Conservation (phyloP, 2,329 filamentous ascomycete genomes). For the Thielaviopsis ethacetica region DNA sequence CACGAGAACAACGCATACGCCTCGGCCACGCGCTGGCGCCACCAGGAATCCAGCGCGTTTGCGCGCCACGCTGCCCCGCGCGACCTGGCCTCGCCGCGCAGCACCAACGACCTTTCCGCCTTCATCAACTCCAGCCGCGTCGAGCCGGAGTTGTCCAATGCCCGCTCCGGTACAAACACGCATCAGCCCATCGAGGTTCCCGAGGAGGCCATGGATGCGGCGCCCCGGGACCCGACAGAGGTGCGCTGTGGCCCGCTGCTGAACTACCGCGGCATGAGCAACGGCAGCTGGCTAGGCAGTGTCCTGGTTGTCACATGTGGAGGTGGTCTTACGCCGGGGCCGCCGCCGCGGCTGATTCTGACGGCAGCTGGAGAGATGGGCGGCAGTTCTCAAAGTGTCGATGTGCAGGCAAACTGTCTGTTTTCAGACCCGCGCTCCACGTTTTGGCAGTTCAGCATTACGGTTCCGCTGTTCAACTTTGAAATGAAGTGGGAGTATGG, state of each 20-base stretch:
- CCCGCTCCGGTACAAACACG: constrained; percentile 21
- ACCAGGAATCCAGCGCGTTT: constrained; percentile 44
- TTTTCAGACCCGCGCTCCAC: constrained; percentile 54
- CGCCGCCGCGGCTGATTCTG: constrained; percentile 4
- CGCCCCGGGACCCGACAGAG: constrained; percentile 34
- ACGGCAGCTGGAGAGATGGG: constrained; percentile 1
- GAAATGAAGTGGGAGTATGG: constrained; percentile 70
- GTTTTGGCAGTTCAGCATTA: constrained; percentile 84
- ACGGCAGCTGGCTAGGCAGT: constrained; percentile 65
- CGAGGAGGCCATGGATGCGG: constrained; percentile 13
- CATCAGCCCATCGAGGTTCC: constrained; percentile 33
- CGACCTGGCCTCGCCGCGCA: constrained; percentile 24
- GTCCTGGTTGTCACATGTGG: constrained; percentile 69
- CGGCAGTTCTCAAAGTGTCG: not conserved
- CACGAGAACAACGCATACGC: constrained; percentile 21
- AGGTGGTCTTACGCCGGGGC: constrained; percentile 23
- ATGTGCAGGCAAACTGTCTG: constrained; percentile 39
- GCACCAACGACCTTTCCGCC: constrained; percentile 34
- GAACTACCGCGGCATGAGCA: constrained; percentile 63
- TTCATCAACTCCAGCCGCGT: constrained; percentile 41
- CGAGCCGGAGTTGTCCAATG: constrained; percentile 20
- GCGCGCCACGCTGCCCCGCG: constrained; percentile 31
- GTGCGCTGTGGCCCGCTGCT: constrained; percentile 57
- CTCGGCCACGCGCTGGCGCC: constrained; percentile 43
- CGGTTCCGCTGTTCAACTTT: constrained; percentile 52